phyloP scores from a whole-genome alignment of 768 basidiomycete species.

The Imleria badia region DNA sequence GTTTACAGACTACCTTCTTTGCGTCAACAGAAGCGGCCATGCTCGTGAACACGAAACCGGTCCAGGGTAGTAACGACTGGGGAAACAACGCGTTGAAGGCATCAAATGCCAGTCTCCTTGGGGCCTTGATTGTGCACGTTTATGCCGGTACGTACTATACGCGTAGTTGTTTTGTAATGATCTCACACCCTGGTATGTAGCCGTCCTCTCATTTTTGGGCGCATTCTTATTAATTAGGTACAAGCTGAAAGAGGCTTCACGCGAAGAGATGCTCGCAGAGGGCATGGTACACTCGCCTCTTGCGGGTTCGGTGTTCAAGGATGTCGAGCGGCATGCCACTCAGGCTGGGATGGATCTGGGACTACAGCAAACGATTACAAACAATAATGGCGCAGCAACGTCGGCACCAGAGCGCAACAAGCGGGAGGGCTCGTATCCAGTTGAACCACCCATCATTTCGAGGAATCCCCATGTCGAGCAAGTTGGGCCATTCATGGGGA shows the following conservation, averaged over 20 bases:
- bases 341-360: not conserved
- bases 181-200: constrained; percentile 18
- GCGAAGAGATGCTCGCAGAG: constrained; percentile 43
- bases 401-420: not conserved
- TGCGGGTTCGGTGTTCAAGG: constrained; percentile 5
- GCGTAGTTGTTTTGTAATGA: not conserved
- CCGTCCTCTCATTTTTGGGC: constrained; percentile 50
- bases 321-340: constrained; percentile 5
- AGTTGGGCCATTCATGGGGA: constrained; percentile 45
- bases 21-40: constrained; percentile 57
- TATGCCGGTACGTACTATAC: constrained; percentile 42
- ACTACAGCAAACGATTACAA: not conserved
- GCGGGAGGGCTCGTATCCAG: constrained; percentile 1
- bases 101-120: constrained; percentile 48
- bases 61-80: constrained; percentile 14
- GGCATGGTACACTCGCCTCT: constrained; percentile 29
- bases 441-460: constrained; percentile 38
- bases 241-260: constrained; percentile 52
- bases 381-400: not conserved
- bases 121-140: constrained; percentile 54
- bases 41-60: constrained; percentile 44
- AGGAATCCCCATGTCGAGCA: constrained; percentile 51
- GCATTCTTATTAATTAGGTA: constrained; percentile 57
- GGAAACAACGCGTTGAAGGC: constrained; percentile 23
- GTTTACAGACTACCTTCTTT: constrained; percentile 58